Percentiles rank a stretch among this genome's conserved stretches.
These are phyloP conservation scores for Sphaerosporella brunnea DNA, from an alignment of 495 filamentous ascomycete genomes.

Conservation along the genomic window DNA sequence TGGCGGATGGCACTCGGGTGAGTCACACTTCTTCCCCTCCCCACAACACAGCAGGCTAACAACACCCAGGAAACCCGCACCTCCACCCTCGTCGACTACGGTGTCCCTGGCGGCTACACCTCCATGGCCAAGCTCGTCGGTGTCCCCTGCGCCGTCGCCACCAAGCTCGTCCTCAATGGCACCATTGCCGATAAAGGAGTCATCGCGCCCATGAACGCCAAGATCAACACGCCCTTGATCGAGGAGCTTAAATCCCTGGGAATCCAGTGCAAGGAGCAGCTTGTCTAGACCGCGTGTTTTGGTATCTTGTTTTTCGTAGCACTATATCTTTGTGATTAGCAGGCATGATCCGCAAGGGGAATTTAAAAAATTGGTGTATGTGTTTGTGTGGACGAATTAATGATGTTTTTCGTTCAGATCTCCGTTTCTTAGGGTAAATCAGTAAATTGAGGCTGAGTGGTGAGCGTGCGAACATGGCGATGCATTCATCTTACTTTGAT, in stretches of 20 bases:
- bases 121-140: constrained; percentile 81
- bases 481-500: too few species aligned
- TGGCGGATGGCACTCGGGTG: constrained; percentile 45
- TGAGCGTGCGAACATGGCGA: too few species aligned
- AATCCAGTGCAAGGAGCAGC: constrained; percentile 35
- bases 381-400: too few species aligned
- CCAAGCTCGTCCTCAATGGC: constrained; percentile 70
- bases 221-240: constrained; percentile 54
- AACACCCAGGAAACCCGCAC: constrained; percentile 51
- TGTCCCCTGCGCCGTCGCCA: constrained; percentile 45
- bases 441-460: too few species aligned
- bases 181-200: constrained; percentile 61
- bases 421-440: too few species aligned
- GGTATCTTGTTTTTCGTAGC: too few species aligned
- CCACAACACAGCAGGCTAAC: too few species aligned
- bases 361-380: too few species aligned
- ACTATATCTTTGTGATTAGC: too few species aligned
- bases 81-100: constrained; percentile 73
- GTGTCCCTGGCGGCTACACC: constrained; percentile 58
- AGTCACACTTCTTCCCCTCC: too few species aligned
- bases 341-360: too few species aligned
- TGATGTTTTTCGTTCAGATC: too few species aligned
- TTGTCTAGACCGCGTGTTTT: constrained; percentile 10
- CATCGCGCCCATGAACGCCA: constrained; percentile 58
- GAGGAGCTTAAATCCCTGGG: constrained; percentile 49